Base-by-base conservation (phyloP, 495 filamentous ascomycete species). In the Platismatia glauca region DNA sequence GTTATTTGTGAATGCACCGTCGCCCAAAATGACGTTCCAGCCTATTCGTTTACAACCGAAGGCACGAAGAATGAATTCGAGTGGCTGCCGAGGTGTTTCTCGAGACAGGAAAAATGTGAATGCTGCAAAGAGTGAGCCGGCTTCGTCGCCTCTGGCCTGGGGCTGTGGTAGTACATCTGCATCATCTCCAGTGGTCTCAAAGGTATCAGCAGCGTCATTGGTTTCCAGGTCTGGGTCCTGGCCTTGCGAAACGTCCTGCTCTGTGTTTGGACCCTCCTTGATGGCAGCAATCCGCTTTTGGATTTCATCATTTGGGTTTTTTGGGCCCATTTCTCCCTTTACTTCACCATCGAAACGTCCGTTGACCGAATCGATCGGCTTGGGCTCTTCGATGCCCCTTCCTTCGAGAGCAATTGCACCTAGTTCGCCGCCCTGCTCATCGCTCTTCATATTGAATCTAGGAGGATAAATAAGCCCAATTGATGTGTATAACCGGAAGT, bases 11-110 rank as follows among this genome's bases (percentile, higher is more conserved):
- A 88, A 97, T 58, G 94, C 87, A 20, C 95, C 94, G 67, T 92
- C 91, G 61, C 94, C 95, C 35, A 95, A 79, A 31, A 91, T 84
- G 6, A 83, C 76, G 70, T 96, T 92, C 94, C 94, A 98, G 57
- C 91, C 93, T 68, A 98, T 87, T 53, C 95, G 85, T 78, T 90
- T 96, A 80, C 94, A 97, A 60, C 95, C 94, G 66, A 97, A 97
- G 18, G 94, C 84, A 64, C 91, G 88, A 55, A 98, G 85, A 59
- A 98, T 84, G 71, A 98, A 96, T 73, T 98, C 94, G 8, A 98
- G 78, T 1, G 94, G 86, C 58, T 91, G 87, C 66, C 91, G 83
- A 27, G 94, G 94, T 3, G 92, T 91, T 74, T 98, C 94, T 66
- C 94, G 85, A 27, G 95, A 97, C 43, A 98, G 81, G 78, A 86